phyloP scores from a whole-genome alignment of 164 flowering plant genomes.

The Magnolia kwangsiensis region DNA sequence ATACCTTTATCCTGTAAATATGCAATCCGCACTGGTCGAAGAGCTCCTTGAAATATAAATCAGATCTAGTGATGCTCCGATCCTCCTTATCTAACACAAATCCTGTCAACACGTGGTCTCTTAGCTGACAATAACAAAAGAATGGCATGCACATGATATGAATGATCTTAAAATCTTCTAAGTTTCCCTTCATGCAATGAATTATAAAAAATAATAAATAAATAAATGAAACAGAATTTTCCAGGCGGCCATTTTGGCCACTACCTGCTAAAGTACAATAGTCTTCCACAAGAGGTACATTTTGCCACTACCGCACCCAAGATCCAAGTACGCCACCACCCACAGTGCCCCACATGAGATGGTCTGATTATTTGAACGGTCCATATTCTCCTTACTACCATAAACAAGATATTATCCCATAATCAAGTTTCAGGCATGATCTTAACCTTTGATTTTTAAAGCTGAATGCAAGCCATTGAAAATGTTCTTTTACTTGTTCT shows the following conservation, averaged over 20 bases:
- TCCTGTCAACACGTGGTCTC: constrained; percentile 38
- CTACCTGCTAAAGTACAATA: not conserved
- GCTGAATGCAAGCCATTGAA: too few species aligned
- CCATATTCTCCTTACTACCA: too few species aligned
- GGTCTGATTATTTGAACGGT: too few species aligned
- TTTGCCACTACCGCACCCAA: too few species aligned
- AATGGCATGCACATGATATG: not conserved
- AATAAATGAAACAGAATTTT: too few species aligned
- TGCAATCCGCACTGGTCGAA: constrained; percentile 71
- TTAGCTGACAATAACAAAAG: not conserved
- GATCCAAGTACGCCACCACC: too few species aligned
- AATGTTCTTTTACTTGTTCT: too few species aligned
- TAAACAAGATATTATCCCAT: too few species aligned
- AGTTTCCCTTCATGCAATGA: not conserved
- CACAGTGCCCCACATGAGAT: too few species aligned
- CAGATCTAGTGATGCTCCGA: constrained; percentile 86
- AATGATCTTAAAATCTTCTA: not conserved
- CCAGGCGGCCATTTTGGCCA: not conserved
- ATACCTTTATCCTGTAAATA: constrained; percentile 70
- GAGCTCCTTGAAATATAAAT: constrained; percentile 82
- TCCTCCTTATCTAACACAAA: constrained; percentile 92
- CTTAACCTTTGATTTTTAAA: too few species aligned
- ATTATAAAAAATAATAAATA: too few species aligned
- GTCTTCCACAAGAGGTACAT: not conserved
- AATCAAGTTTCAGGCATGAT: too few species aligned